Base-by-base conservation (phyloP, 352 stramenopile genomes). In the Pseudoperonospora humuli region DNA sequence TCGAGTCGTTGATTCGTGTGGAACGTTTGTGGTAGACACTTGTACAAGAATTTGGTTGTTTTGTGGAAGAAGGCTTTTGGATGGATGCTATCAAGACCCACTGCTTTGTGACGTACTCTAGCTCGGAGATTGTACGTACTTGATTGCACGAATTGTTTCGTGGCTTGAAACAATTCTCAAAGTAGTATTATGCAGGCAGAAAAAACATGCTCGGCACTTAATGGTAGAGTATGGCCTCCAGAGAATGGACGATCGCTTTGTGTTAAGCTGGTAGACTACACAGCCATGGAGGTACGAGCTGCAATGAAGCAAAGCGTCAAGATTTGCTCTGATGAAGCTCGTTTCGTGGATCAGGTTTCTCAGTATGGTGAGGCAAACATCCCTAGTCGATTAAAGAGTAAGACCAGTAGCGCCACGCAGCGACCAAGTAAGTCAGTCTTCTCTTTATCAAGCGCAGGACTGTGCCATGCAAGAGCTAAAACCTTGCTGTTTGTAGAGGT, bases 1-100 rank as follows among this genome's bases (percentile, higher is more conserved):
- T 21, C n/a, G n/a, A n/a, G 20, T 2, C 1, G 6, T 11, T 40
- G 11, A 27, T 5, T 28, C 24, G n/a, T 13, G 8, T 17, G 14
- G 7, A 29, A 25, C 24, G 50, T 10, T 31, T 26, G 29, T 45
- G 17, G 13, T 29, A 87, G 75, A 43, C 48, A 28, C 61, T 84
- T 20, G 61, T 88, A 20, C 76, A 86, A 54, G 55, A 79, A 24
- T 31, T 59, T 32, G 69, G 70, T 2, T 5, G 41, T 10, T 85
- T 81, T 52, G 70, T 89, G 19, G 70, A 86, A 15, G 60, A 70
- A 39, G 81, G 78, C 0, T 90, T 93, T 48, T 93, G 81, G 81
- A 93, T 93, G 72, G 74, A 93, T 61, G 41, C 44, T 42, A 93
- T 93, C 52, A 93, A 93, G 60, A 92, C 78, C 0, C 78, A 92